Base-by-base conservation (phyloP, 129 eudicot species). In the Mikania micrantha region DNA sequence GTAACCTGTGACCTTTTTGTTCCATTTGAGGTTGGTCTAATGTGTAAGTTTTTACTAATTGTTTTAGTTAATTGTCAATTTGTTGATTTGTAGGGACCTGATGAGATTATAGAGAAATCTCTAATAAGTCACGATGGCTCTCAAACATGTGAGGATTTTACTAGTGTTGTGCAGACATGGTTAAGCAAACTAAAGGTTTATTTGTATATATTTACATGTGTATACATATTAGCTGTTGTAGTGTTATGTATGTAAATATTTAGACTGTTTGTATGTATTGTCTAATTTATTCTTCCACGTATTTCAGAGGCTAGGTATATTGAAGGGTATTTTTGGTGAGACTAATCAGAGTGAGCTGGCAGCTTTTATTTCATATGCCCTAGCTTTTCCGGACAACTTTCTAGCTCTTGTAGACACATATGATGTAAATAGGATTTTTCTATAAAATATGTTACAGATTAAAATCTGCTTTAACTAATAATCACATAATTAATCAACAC, bases 361-460 rank as follows among this genome's bases (percentile, higher is more conserved):
- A 38, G 98, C 98, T 66, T 93, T 93, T 64, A 69, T 80, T 69
- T 93, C 98, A 12, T 93, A 93, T 19, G 98, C 98, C 24, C 74
- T 93, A 34, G 98, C 98, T 13, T 93, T 93, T 72, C 98, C 98
- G 2, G 71, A 82, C 57, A 86, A 79, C 80, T 93, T 93, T 74
- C 79, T 93, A 78, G 98, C 98, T 69, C 90, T 93, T 63, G 98
- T 93, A 40, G 98, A 93, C 84, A 93, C 98, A 17, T 93, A 93
- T 78, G 98, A 93, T 71, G 98, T 93, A 86, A 88, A 95, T 80
- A 1, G 10, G 24, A 35, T 11, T 12, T 58, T 42, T 45, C 32
- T 2, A 1, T 9, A 16, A 47, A 28, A 25, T 25, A 6, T 27
- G 36, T 27, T 28, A 56, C 38, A 13, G 10, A 27, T 42, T 15